Base-by-base conservation (phyloP, 2,329 filamentous ascomycete genomes). In the Neodidymelliopsis sp. region DNA sequence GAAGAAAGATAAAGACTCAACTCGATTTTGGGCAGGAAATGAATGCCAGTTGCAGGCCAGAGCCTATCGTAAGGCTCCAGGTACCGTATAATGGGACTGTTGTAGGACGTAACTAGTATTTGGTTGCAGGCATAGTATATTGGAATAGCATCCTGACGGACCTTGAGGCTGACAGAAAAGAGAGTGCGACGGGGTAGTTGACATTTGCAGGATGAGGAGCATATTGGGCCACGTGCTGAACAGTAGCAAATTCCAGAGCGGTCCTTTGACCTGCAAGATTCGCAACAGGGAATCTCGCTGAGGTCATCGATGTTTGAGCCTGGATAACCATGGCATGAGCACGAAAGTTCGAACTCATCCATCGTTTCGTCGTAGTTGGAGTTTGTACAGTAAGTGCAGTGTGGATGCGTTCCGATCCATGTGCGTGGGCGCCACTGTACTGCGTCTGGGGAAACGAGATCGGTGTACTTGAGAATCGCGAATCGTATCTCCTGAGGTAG, bases 1-100 rank as follows among this genome's bases (percentile, higher is more conserved):
- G 46, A 40, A 11, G 50, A 51, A 6, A 57, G 24, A 27, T 51
- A 57, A 3, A 54, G 25, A 10, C 45, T 51, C 6, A 57, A 36
- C 28, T 54, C 54, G 9, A 39, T 29, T 3, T 43, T 19, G 10
- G 25, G 30, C 8, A 48, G 8, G 35, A 12, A 7, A 22, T 5
- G 13, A 15, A 29, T 16, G 22, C 23, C 28, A 7, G 12, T 27
- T 7, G 12, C 24, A 27, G 6, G 16, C 2, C 7, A 6, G 13
- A 5, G 12, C 10, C 3, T 19, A 13, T 4, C 13, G 6, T 4
- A 16, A 9, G 4, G 16, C 4, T 36, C 6, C 10, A 36, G 10
- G 33, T 4, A 5, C 33, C 16, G 16, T 22, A 36, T 22, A 13
- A 13, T 4, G 10, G 2, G 22, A 22, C 25, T 38, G 20, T 20